phyloP scores from a whole-genome alignment of 2,329 filamentous ascomycete species.

The Fusarium sp. region DNA sequence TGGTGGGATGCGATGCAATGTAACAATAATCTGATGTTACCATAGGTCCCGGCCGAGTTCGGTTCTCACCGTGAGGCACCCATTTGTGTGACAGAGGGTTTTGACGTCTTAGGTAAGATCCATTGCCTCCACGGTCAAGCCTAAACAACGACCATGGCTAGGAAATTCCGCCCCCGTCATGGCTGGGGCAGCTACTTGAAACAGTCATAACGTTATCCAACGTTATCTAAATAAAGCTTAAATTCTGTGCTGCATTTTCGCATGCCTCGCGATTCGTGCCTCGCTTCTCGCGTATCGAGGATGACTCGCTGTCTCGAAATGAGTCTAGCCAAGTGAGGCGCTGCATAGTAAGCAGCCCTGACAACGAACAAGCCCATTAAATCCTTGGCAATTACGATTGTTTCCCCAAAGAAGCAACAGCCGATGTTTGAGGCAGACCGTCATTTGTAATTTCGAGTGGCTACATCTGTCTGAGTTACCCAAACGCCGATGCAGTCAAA shows the following conservation, averaged over 20 bases:
- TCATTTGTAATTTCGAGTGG: background rate
- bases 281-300: background rate
- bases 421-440: background rate
- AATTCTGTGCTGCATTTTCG: background rate
- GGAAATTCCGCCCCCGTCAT: background rate
- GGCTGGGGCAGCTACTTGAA: background rate
- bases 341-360: background rate
- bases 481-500: background rate
- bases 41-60: background rate
- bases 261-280: slow-evolving; percentile 6
- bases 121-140: background rate
- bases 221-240: background rate
- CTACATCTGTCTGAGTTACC: background rate
- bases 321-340: background rate
- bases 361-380: background rate
- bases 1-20: background rate
- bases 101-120: background rate
- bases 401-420: background rate
- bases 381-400: slow-evolving; percentile 2
- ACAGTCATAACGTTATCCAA: background rate
- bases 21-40: background rate
- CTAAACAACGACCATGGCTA: background rate
- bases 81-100: background rate
- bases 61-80: background rate
- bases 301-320: background rate